Evolutionary conservation across 345 rosid genomes (phyloP).

Genomic region (Isatis tinctoria): DNA sequence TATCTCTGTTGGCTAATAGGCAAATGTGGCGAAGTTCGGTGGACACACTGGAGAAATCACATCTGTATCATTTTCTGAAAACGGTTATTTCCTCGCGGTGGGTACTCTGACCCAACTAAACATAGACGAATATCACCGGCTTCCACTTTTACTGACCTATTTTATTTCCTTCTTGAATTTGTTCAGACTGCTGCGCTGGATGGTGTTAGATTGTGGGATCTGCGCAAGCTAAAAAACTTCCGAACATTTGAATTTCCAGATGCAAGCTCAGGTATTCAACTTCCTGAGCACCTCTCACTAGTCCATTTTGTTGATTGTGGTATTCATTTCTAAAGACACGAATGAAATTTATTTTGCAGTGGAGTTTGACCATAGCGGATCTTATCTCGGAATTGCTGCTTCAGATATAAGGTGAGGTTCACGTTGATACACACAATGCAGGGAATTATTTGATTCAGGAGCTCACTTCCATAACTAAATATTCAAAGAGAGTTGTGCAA

Average conservation of each 20-base stretch:
- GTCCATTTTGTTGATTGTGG: neutral
- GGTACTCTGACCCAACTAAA: conserved; percentile 10
- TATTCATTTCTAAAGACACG: neutral
- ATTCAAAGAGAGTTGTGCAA: neutral
- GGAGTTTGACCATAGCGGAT: conserved; percentile 94
- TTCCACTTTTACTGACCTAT: conserved; percentile 7
- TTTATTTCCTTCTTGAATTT: neutral
- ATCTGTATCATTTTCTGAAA: conserved; percentile 94
- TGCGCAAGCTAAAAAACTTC: conserved; percentile 93
- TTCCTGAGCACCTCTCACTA: neutral
- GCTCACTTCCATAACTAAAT: neutral
- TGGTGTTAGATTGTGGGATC: conserved; percentile 97
- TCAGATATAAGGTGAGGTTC: conserved; percentile 70
- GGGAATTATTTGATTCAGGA: neutral
- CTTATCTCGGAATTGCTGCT: conserved; percentile 81
- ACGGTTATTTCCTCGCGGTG: conserved; percentile 96
- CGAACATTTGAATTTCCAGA: conserved; percentile 61
- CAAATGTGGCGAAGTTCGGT: conserved; percentile 80
- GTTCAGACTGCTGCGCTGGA: conserved; percentile 84
- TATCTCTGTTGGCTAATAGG: conserved; percentile 38
- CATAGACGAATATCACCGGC: neutral
- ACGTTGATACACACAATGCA: neutral
- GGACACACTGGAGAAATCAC: conserved; percentile 76
- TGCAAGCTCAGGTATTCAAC: conserved; percentile 73
- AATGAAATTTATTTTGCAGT: conserved; percentile 43